These are phyloP conservation scores for Dryas drummondii DNA, from an alignment of 306 rosid genomes.

Conservation along the genomic window DNA sequence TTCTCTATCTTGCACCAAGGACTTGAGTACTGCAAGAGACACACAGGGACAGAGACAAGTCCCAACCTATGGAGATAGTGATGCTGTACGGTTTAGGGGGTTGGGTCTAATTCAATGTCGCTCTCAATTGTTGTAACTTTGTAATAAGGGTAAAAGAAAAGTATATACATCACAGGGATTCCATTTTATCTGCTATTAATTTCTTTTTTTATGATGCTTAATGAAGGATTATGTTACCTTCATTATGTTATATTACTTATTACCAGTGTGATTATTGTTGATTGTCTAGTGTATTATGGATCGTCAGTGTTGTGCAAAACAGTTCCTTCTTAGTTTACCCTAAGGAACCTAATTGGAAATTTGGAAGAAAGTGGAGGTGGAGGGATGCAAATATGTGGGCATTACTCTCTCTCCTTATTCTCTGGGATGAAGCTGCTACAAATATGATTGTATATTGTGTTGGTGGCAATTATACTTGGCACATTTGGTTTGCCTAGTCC, in stretches of 20 bases:
- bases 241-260: no score
- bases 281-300: no score
- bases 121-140: slow-evolving; percentile 1
- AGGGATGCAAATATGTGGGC: not conserved
- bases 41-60: slow-evolving; percentile 14
- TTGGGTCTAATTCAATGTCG: not conserved
- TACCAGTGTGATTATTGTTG: no score
- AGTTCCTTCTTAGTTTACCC: not conserved
- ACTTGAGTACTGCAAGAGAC: slow-evolving; percentile 13
- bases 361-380: not conserved
- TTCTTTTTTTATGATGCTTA: not conserved
- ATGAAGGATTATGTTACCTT: not conserved
- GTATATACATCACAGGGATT: not conserved
- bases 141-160: not conserved
- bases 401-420: not conserved
- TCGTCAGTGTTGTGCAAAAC: no score
- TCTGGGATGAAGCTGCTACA: slow-evolving; percentile 1
- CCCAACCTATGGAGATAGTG: slow-evolving; percentile 32
- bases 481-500: not conserved
- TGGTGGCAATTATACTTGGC: slow-evolving; percentile 7
- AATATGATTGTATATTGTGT: not conserved
- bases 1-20: not conserved
- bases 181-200: not conserved
- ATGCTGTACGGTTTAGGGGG: slow-evolving; percentile 17
- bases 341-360: not conserved